Evolutionary conservation across 495 filamentous ascomycete species (phyloP), one percentile per base, ranked within the genome.

Genomic region (Xylaria sp.): DNA sequence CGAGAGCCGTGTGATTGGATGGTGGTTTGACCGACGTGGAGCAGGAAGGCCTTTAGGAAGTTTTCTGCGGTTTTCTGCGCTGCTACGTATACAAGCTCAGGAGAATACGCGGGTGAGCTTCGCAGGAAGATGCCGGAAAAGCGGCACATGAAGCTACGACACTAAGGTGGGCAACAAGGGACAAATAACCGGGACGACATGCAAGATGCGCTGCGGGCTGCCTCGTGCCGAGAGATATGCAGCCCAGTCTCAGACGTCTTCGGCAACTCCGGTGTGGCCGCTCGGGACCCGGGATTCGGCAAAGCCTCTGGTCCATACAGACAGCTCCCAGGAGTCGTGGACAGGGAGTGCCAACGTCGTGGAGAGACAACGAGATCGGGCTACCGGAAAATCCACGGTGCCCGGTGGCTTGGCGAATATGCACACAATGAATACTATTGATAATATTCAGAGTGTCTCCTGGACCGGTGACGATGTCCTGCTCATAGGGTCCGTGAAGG

Each of bases 81-180:
- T 40, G 58, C n/a, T 26, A 26, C 21, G 7, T 33, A 19, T 19
- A 24, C 29, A 19, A n/a, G n/a, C n/a, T n/a, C 15, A 35, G 24
- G 31, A 35, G 55, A 58, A n/a, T 58, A 12, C 19, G 17, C 17
- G 19, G 17, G 57, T 7, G n/a, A n/a, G n/a, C n/a, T n/a, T n/a
- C n/a, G 17, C 19, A 41, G 12, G 40, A 19, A 19, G 29, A 52
- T 37, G n/a, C 31, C 68, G 68, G 68, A 63, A 70, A 65, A 71
- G 7, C 69, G 69, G 69, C 69, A 71, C 61, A 40, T 65, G 40
- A 55, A 58, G 68, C 35, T 58, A 37, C 50, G 26, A 44, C 57
- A 35, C 69, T 53, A 59, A 57, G 19, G n/a, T n/a, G n/a, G n/a
- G n/a, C n/a, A n/a, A n/a, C n/a, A n/a, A 37, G 11, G 37, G 29